phyloP scores from a whole-genome alignment of 2,329 filamentous ascomycete species.

The Daldinia eschscholtzii region DNA sequence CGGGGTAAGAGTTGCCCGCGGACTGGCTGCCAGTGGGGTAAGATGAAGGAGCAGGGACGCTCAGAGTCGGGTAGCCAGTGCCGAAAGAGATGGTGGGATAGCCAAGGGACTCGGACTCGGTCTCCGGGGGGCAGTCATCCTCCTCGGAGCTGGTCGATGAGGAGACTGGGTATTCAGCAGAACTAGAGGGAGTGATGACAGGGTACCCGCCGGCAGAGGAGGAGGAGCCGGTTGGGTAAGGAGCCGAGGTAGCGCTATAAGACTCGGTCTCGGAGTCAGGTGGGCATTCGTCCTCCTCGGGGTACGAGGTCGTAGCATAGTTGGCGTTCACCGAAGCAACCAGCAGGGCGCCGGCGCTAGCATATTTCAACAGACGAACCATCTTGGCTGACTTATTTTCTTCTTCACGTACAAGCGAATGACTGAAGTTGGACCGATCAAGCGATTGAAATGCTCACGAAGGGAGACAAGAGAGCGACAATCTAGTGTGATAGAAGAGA shows the following conservation, averaged over 20 bases:
- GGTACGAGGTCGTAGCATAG: constrained; percentile 26
- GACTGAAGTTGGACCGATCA: constrained; percentile 50
- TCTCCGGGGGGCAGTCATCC: constrained; percentile 41
- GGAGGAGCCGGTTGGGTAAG: constrained; percentile 27
- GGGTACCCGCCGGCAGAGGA: constrained; percentile 36
- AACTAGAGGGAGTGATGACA: constrained; percentile 21
- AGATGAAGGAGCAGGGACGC: not conserved
- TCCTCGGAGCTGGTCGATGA: constrained; percentile 35
- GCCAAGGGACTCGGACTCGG: constrained; percentile 27
- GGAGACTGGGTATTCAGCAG: constrained; percentile 26
- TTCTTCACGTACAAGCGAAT: constrained; percentile 49
- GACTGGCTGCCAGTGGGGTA: not conserved
- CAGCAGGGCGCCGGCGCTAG: constrained; percentile 50
- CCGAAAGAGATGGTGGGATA: not conserved
- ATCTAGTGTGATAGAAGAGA: constrained; percentile 25
- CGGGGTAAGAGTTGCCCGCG: not conserved
- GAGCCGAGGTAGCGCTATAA: constrained; percentile 29
- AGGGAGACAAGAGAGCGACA: constrained; percentile 25
- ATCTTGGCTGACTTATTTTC: constrained; percentile 45
- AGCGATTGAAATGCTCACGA: constrained; percentile 34
- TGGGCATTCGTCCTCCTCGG: constrained; percentile 41
- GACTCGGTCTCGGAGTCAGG: constrained; percentile 36
- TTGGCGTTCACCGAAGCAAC: constrained; percentile 48
- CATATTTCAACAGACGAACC: constrained; percentile 52
- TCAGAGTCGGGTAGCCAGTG: not conserved